phyloP scores from a whole-genome alignment of 1,284 basidiomycete species.

The Cryptococcus hybrid region DNA sequence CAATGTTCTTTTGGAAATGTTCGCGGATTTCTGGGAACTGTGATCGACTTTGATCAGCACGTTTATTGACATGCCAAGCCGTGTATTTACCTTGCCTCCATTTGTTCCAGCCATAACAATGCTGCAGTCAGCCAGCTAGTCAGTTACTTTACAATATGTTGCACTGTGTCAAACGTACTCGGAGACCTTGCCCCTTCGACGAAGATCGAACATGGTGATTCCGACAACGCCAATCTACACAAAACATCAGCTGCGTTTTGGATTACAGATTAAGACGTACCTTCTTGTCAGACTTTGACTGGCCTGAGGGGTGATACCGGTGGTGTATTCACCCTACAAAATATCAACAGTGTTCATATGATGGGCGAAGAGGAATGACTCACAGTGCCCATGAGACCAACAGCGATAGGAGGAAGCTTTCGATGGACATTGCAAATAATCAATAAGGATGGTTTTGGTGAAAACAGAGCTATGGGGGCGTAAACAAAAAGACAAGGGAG shows the following conservation, averaged over 20 bases:
- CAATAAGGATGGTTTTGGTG: not conserved
- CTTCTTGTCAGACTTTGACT: conserved; percentile 92
- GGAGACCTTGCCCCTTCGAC: conserved; percentile 73
- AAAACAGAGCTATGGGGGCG: not conserved
- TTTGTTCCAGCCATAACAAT: conserved; percentile 50
- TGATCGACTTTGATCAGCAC: not conserved
- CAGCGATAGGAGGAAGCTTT: conserved; percentile 35
- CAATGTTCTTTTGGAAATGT: conserved; percentile 81
- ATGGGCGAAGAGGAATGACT: conserved; percentile 13
- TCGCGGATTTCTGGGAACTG: conserved; percentile 81
- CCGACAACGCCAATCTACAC: conserved; percentile 71
- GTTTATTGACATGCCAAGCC: not conserved
- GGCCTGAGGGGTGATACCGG: conserved; percentile 89
- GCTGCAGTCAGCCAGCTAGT: conserved; percentile 12
- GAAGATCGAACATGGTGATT: conserved; percentile 84
- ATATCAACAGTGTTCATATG: conserved; percentile 3
- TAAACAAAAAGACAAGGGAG: not conserved
- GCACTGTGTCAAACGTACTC: conserved; percentile 27
- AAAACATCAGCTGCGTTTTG: not conserved
- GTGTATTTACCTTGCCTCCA: conserved; percentile 40
- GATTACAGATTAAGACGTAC: conserved; percentile 42
- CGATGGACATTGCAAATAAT: conserved; percentile 16
- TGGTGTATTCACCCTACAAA: conserved; percentile 68
- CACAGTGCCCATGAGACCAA: conserved; percentile 49
- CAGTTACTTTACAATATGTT: no score